Evolutionary conservation across 805 yeast species (phyloP), one percentile per base, ranked within the genome.

Genomic region (Novakomyces olei): DNA sequence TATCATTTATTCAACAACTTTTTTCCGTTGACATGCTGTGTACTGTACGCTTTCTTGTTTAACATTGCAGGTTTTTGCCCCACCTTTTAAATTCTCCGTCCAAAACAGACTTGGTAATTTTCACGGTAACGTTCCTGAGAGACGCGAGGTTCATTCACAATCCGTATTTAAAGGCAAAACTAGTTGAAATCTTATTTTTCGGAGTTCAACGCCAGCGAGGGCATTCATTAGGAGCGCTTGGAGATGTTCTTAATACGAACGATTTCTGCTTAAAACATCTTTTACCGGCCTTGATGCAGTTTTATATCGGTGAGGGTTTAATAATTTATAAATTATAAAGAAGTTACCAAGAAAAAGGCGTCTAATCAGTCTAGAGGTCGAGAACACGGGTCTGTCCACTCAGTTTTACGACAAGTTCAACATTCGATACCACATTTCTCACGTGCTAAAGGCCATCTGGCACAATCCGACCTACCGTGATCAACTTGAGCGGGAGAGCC

Each of bases 351-450:
- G n/a, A n/a, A n/a, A n/a, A n/a, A n/a, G n/a, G n/a, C n/a, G n/a
- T n/a, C n/a, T n/a, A n/a, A n/a, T n/a, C n/a, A n/a, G n/a, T n/a
- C n/a, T n/a, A n/a, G 79, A 78, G 62, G 83, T 85, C 32, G 99
- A 88, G 50, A 81, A 78, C 46, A 88, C 98, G 0, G 98, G 98
- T 6, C 75, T 94, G 2, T 72, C 85, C 5, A 71, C 91, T 0
- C 96, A 88, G 53, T 88, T 85, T 48, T 85, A 85, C 51, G 99
- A 88, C 51, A 88, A 88, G 54, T 88, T 88, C 57, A 83, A 80
- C 50, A 68, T 79, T 28, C 66, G 98, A 50, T 85, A 71, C 52
- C 74, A 79, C 48, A 78, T 88, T 19, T 75, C 94, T 1, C 67
- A 67, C 30, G 74, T 88, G 22, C 55, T 88, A 44, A 85, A 80